These are phyloP conservation scores for Coemansia sp. DNA, from an alignment of 192 early-diverging fungal genomes.

Conservation along the genomic window DNA sequence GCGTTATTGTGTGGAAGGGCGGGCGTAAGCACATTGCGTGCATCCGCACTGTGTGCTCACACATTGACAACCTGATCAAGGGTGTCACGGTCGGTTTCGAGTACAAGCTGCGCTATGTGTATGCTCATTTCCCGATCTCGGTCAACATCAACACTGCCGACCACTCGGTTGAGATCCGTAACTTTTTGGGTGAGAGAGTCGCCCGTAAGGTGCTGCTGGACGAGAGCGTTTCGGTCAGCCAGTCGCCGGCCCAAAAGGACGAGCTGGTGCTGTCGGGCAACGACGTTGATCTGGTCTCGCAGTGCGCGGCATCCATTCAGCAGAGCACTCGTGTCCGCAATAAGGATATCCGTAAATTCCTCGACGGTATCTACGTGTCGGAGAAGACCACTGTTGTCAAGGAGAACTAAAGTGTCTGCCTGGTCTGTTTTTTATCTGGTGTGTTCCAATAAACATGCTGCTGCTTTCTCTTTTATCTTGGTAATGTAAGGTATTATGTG, in stretches of 20 bases:
- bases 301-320: conserved; percentile 95
- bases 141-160: conserved; percentile 78
- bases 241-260: conserved; percentile 87
- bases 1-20: conserved; percentile 92
- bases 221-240: conserved; percentile 76
- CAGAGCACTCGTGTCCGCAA: conserved; percentile 90
- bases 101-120: conserved; percentile 99
- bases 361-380: conserved; percentile 97
- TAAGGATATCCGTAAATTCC: conserved; percentile 99
- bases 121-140: conserved; percentile 99
- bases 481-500: too few relatives aligned
- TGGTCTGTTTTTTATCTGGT: too few relatives aligned
- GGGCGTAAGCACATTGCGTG: conserved; percentile 96
- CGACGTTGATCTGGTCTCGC: conserved; percentile 91
- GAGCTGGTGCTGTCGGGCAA: conserved; percentile 92
- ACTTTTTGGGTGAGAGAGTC: conserved; percentile 97
- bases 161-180: conserved; percentile 90
- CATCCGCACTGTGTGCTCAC: conserved; percentile 95
- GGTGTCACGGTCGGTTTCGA: conserved; percentile 98
- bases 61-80: conserved; percentile 96
- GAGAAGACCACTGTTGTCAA: conserved; percentile 72
- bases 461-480: too few relatives aligned
- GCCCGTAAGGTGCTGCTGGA: conserved; percentile 83
- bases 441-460: too few relatives aligned
- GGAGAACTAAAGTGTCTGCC: conserved; percentile 30